These are phyloP conservation scores for Fomitiporia mediterranea DNA, from an alignment of 1,284 basidiomycete genomes.

Conservation along the genomic window DNA sequence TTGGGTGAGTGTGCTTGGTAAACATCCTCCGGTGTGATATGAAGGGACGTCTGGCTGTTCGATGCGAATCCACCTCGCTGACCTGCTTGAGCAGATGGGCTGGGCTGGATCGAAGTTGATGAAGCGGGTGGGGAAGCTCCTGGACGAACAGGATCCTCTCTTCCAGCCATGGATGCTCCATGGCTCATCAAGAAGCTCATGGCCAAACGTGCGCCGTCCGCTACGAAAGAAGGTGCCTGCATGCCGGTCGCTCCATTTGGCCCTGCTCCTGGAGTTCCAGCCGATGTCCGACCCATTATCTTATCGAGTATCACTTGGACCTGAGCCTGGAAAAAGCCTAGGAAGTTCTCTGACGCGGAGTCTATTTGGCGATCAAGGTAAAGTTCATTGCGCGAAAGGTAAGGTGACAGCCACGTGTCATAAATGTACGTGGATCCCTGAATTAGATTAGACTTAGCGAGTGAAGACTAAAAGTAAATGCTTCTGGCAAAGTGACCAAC, in stretches of 20 bases:
- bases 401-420: constrained; percentile 59
- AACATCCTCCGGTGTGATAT: constrained; percentile 5
- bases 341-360: constrained; percentile 45
- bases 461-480: neutral
- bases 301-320: constrained; percentile 43
- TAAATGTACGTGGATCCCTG: constrained; percentile 76
- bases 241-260: constrained; percentile 9
- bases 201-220: constrained; percentile 28
- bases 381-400: constrained; percentile 59
- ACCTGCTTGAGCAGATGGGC: neutral
- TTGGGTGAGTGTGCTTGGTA: neutral
- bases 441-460: constrained; percentile 11
- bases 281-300: constrained; percentile 21
- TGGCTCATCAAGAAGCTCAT: constrained; percentile 37
- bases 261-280: constrained; percentile 20
- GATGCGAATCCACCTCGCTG: neutral
- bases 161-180: constrained; percentile 20
- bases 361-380: constrained; percentile 62
- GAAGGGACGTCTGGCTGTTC: neutral
- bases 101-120: neutral
- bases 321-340: constrained; percentile 45
- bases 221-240: neutral
- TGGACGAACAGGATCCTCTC: neutral
- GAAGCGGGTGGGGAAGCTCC: neutral
- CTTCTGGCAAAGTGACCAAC: constrained; percentile 34